These are phyloP conservation scores for Ciborinia camelliae DNA, from an alignment of 2,329 filamentous ascomycete species.

Conservation along the genomic window DNA sequence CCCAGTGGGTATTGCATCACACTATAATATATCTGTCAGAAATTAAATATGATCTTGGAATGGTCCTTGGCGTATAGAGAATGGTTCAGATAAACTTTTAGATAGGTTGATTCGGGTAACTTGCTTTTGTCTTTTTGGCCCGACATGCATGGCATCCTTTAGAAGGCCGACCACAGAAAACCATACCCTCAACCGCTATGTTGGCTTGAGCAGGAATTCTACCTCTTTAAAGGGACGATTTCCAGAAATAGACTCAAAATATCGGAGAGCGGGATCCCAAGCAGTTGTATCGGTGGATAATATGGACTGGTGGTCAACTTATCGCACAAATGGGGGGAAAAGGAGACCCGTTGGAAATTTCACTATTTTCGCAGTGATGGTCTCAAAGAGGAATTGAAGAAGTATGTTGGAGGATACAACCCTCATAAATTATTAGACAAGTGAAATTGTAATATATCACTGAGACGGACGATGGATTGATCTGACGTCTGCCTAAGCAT, in stretches of 20 bases:
- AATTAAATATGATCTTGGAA: not conserved
- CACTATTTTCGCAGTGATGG: conserved; percentile 10
- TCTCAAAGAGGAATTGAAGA: conserved; percentile 5
- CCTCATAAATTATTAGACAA: not conserved
- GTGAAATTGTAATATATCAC: not conserved
- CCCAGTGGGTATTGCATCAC: conserved; percentile 50
- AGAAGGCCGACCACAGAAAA: conserved; percentile 56
- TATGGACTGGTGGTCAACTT: not conserved
- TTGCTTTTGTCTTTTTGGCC: conserved; percentile 53
- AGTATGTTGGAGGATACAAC: not conserved
- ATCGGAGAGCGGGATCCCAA: not conserved
- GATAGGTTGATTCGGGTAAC: not conserved
- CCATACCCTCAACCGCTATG: conserved; percentile 41
- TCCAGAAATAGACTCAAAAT: not conserved
- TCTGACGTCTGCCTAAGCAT: not conserved
- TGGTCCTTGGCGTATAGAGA: not conserved
- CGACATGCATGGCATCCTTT: conserved; percentile 55
- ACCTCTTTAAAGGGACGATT: not conserved
- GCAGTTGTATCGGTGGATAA: not conserved
- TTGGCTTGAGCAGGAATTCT: not conserved
- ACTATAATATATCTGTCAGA: conserved; percentile 39
- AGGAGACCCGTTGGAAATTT: not conserved
- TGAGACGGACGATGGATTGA: not conserved
- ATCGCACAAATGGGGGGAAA: not conserved
- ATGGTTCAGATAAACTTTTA: not conserved